Base-by-base conservation (phyloP, 2,329 filamentous ascomycete genomes). In the Alternaria viburni region DNA sequence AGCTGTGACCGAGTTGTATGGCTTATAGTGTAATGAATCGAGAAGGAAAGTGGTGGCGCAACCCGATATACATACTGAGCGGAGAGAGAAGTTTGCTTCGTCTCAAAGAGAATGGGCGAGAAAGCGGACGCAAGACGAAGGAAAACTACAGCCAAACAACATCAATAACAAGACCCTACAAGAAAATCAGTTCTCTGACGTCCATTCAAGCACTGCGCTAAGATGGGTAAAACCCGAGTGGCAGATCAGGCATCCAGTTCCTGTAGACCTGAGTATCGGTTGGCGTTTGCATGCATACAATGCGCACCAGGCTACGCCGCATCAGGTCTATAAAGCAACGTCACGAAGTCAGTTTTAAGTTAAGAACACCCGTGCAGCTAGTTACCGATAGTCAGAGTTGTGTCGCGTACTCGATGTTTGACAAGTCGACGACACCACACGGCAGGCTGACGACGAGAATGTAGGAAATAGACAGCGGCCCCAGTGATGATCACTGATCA, bases 301-400 rank as follows among this genome's bases (percentile, higher is more conserved):
- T 19, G 10, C 51, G 13, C 3, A 26, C 5, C 17, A 21, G 12
- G 25, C 23, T 15, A 17, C 45, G 15, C 13, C 13, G 28, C 17
- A 23, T 51, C 23, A 43, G 21, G 9, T 44, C 21, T 30, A 5
- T 47, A 12, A 8, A 9, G 9, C 32, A 21, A 23, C 11, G 2
- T 30, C 10, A 12, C 32, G 54, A 62, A 36, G 62, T 65, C 45
- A 36, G 36, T 49, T 65, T 63, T 65, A 43, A 43, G 54, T 57
- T 57, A 30, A 19, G 60, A 6, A 44, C 43, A 60, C 60, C 56
- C 57, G 57, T 41, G 52, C 21, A 52, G 54, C 60, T 64, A 66
- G 63, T 60, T 12, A 58, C 41, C 15, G 26, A n/a, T 17, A 45
- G 32, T 52, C 5, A 23, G 28, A 26, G 13, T 36, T 26, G 32